Conservation (phyloP, 2,329 filamentous ascomycete genomes). For the Calonectria ilicicola region DNA sequence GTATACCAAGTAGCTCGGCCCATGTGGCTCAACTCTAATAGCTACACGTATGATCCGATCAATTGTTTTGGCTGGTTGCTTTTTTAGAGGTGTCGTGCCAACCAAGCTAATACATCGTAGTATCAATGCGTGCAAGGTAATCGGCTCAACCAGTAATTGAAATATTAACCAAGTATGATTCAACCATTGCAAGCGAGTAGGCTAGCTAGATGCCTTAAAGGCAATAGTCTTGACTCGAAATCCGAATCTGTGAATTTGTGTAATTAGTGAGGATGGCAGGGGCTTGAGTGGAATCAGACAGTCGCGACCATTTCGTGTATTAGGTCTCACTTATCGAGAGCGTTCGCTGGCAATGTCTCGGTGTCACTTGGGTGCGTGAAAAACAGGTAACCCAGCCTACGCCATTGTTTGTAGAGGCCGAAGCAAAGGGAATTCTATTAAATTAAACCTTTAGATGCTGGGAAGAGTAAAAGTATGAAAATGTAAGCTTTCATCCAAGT, state of each 20-base stretch:
- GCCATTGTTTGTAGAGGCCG: neutral
- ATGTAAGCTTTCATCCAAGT: neutral
- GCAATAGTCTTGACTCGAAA: too few species aligned
- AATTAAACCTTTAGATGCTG: neutral
- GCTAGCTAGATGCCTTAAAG: too few species aligned
- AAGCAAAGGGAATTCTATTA: neutral
- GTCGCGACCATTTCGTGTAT: neutral
- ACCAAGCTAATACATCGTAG: neutral
- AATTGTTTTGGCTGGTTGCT: neutral
- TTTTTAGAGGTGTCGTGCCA: neutral
- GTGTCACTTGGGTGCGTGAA: neutral
- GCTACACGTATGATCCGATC: neutral
- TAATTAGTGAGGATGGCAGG: neutral
- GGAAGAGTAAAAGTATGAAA: neutral
- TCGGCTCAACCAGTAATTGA: neutral
- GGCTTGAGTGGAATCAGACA: neutral
- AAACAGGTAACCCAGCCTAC: neutral
- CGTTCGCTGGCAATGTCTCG: neutral
- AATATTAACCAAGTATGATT: neutral
- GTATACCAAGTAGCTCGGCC: neutral
- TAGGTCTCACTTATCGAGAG: neutral
- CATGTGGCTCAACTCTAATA: neutral
- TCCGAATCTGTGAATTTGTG: neutral
- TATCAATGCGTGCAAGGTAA: neutral
- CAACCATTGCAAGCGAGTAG: neutral